Evolutionary conservation across 1,284 basidiomycete genomes (phyloP), one percentile per base, ranked within the genome.

Genomic region (Tetrapyrgos nigripes): DNA sequence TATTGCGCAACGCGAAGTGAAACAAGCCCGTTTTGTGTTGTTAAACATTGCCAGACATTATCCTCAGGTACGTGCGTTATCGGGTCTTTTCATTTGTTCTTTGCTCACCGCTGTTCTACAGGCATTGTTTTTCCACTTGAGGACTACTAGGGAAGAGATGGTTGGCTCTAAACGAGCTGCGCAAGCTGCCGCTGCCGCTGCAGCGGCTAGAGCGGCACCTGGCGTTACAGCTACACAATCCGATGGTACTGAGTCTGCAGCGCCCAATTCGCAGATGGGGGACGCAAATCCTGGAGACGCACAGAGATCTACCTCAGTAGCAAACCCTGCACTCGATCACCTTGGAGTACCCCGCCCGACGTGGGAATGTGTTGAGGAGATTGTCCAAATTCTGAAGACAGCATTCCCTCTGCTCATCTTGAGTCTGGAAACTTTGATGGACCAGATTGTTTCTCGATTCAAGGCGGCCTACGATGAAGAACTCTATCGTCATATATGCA

Each of bases 341-440:
- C 66, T 76, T 17, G 61, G 70, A 1, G 79, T 77, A 54, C 81
- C 83, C 43, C 87, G 92, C 26, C 91, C 92, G 67, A 88, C 94
- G 28, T 94, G 89, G 85, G 97, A 98, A 60, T 86, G 93, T 68
- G 89, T 98, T 14, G 97, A 99, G 50, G 98, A 99, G 70, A 89
- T 99, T 62, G 87, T 96, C 50, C 92, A 96, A 70, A 91, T 96
- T 56, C 83, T 99, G 68, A 99, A 99, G 80, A 98, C 97, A 0
- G 92, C 94, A 1, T 98, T 97, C 81, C 97, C 97, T 0, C 83
- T 99, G 17, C 84, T 99, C 23, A 94, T 97, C 26, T 81, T 98
- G 29, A 97, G 94, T 55, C 86, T 99, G 83, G 97, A 99, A 77
- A 97, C 96, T 49, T 93, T 99, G 83, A 93, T 97, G 21, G 97